Percentiles rank a stretch among this genome's conserved stretches.
These are phyloP conservation scores for Colletotrichum zoysiae DNA, from an alignment of 2,329 filamentous ascomycete genomes.

Conservation along the genomic window DNA sequence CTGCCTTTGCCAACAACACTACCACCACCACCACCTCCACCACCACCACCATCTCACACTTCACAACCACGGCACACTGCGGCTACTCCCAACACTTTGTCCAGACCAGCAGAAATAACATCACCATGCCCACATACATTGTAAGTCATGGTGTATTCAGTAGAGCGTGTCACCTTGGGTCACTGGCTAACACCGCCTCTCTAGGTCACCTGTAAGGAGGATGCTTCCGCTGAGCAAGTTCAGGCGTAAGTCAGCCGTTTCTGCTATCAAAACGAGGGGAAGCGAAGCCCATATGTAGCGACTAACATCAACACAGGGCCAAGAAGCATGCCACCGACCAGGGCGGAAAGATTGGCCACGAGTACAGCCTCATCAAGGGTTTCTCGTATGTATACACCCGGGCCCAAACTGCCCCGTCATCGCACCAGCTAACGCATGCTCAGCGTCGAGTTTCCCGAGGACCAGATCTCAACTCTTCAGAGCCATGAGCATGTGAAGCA, in stretches of 20 bases:
- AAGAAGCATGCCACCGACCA: constrained; percentile 81
- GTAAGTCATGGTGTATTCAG: constrained; percentile 51
- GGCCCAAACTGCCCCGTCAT: neutral
- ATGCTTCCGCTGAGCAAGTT: constrained; percentile 75
- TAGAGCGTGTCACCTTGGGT: neutral
- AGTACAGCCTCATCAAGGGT: constrained; percentile 90
- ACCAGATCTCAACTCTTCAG: constrained; percentile 74
- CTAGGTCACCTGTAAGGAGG: constrained; percentile 84
- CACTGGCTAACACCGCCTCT: constrained; percentile 38
- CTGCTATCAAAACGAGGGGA: neutral
- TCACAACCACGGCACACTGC: constrained; percentile 5
- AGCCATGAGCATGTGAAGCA: constrained; percentile 77
- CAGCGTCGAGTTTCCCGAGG: constrained; percentile 81
- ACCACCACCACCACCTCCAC: constrained; percentile 1
- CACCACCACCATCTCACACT: constrained; percentile 3
- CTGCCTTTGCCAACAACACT: neutral
- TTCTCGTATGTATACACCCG: constrained; percentile 76
- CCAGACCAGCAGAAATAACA: constrained; percentile 19
- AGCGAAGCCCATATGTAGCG: too few species aligned
- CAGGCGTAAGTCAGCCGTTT: constrained; percentile 66
- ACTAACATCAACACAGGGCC: constrained; percentile 64
- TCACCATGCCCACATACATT: constrained; percentile 69
- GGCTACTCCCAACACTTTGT: neutral
- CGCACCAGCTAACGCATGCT: constrained; percentile 29
- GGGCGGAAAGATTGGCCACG: constrained; percentile 86